These are phyloP conservation scores for Talaromyces sp. DNA, from an alignment of 2,329 filamentous ascomycete genomes.

Conservation along the genomic window DNA sequence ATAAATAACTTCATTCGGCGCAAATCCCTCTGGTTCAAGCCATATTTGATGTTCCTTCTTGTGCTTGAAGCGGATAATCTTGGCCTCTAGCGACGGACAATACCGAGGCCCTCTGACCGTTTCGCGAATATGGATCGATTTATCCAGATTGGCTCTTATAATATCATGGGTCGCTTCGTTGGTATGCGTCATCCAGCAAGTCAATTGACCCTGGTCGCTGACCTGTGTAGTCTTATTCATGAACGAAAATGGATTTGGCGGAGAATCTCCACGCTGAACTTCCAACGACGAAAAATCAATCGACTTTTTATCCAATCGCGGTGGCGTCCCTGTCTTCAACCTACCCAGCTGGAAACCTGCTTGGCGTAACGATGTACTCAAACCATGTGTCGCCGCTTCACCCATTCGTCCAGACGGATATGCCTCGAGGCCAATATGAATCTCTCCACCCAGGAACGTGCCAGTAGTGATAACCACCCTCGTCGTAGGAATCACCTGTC, in stretches of 20 bases:
- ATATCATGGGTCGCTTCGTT: constrained; percentile 80
- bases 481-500: constrained; percentile 74
- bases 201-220: constrained; percentile 66
- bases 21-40: constrained; percentile 94
- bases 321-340: constrained; percentile 93
- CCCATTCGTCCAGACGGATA: constrained; percentile 90
- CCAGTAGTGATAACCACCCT: constrained; percentile 94
- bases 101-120: constrained; percentile 92
- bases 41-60: constrained; percentile 85
- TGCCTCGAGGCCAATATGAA: constrained; percentile 84
- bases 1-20: constrained; percentile 79
- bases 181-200: constrained; percentile 85
- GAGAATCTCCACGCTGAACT: constrained; percentile 75
- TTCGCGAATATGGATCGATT: constrained; percentile 93
- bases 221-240: constrained; percentile 77
- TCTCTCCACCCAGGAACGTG: constrained; percentile 92
- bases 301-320: constrained; percentile 74
- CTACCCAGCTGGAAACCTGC: constrained; percentile 88
- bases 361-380: constrained; percentile 85
- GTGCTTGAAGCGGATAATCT: constrained; percentile 81
- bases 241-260: constrained; percentile 88
- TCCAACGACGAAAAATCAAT: constrained; percentile 76
- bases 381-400: constrained; percentile 85
- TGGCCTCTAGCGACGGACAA: constrained; percentile 92
- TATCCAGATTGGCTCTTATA: constrained; percentile 85